phyloP scores from a whole-genome alignment of 2,329 filamentous ascomycete species.

The Phialemoniopsis sp. region DNA sequence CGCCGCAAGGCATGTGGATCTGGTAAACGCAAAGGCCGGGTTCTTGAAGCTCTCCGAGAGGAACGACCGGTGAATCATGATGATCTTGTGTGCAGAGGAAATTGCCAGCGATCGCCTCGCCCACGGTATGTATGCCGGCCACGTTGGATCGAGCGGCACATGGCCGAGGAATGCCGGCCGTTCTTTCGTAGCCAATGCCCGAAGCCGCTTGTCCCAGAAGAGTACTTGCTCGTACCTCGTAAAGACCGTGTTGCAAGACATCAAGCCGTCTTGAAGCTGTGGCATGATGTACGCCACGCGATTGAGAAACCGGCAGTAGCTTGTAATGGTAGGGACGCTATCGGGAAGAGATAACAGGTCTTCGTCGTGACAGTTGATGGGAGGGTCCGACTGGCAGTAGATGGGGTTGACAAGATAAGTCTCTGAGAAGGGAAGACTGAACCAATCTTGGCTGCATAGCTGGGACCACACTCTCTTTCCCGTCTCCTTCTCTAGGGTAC shows the following conservation, averaged over 20 bases:
- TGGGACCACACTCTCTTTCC: slow-evolving; percentile 30
- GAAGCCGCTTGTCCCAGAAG: slow-evolving; percentile 24
- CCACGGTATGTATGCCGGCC: slow-evolving; percentile 23
- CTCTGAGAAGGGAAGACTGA: slow-evolving; percentile 29
- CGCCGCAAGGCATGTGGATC: slow-evolving; percentile 28
- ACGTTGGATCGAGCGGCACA: slow-evolving; percentile 17
- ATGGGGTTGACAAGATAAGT: slow-evolving; percentile 29
- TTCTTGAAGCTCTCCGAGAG: slow-evolving; percentile 26
- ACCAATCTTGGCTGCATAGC: slow-evolving; percentile 31
- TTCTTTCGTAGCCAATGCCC: slow-evolving; percentile 23
- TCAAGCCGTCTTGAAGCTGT: slow-evolving; percentile 22
- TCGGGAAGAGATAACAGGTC: slow-evolving; percentile 13
- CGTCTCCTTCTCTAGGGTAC: slow-evolving; percentile 18
- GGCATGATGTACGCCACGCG: slow-evolving; percentile 27
- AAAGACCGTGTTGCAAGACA: slow-evolving; percentile 22
- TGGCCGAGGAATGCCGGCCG: slow-evolving; percentile 20
- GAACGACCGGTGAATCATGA: slow-evolving; percentile 34
- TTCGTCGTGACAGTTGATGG: slow-evolving; percentile 28
- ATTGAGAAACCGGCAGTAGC: slow-evolving; percentile 21
- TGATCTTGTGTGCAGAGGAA: slow-evolving; percentile 31
- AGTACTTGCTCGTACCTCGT: slow-evolving; percentile 30
- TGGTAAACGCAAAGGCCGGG: slow-evolving; percentile 23
- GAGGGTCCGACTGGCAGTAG: slow-evolving; percentile 24
- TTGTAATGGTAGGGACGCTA: slow-evolving; percentile 16
- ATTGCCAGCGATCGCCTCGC: slow-evolving; percentile 30